Conservation (phyloP, 2,329 filamentous ascomycete species). For the Lecanicillium sp. region DNA sequence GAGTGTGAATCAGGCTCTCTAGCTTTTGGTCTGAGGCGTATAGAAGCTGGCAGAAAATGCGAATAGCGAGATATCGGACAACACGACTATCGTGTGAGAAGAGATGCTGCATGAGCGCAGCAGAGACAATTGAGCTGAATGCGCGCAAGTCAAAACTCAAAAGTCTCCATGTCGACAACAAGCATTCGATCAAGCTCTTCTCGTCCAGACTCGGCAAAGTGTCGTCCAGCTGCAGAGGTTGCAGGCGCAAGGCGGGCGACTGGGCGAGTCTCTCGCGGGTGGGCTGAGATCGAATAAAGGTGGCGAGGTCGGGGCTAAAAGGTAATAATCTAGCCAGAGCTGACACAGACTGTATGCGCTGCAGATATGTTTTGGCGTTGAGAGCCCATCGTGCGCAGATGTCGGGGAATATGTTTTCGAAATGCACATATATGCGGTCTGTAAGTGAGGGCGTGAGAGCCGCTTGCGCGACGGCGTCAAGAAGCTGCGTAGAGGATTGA, state of each 20-base stretch:
- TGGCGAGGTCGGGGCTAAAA: conserved; percentile 72
- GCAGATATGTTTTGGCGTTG: conserved; percentile 32
- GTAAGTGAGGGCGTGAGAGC: conserved; percentile 66
- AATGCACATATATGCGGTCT: conserved; percentile 66
- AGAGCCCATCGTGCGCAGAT: conserved; percentile 74
- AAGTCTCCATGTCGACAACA: conserved; percentile 63
- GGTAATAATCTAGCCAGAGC: conserved; percentile 76
- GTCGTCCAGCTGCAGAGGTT: conserved; percentile 24
- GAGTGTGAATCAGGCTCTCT: conserved; percentile 61
- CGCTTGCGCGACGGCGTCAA: conserved; percentile 63
- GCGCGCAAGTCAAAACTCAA: conserved; percentile 66
- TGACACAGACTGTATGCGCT: conserved; percentile 48
- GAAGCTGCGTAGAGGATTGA: conserved; percentile 57
- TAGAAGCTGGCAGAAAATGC: conserved; percentile 73
- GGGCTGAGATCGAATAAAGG: conserved; percentile 56
- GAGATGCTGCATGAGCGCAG: conserved; percentile 61
- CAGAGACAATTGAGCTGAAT: conserved; percentile 60
- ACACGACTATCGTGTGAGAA: conserved; percentile 54
- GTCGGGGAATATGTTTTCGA: conserved; percentile 72
- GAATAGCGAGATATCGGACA: conserved; percentile 74
- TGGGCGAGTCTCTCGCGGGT: conserved; percentile 19
- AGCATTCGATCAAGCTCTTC: conserved; percentile 23
- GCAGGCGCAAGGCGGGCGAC: conserved; percentile 18
- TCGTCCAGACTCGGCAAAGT: conserved; percentile 16
- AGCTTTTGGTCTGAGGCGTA: conserved; percentile 73